These are phyloP conservation scores for Lasiodiplodia hormozganensis DNA, from an alignment of 2,329 filamentous ascomycete species.

Conservation along the genomic window DNA sequence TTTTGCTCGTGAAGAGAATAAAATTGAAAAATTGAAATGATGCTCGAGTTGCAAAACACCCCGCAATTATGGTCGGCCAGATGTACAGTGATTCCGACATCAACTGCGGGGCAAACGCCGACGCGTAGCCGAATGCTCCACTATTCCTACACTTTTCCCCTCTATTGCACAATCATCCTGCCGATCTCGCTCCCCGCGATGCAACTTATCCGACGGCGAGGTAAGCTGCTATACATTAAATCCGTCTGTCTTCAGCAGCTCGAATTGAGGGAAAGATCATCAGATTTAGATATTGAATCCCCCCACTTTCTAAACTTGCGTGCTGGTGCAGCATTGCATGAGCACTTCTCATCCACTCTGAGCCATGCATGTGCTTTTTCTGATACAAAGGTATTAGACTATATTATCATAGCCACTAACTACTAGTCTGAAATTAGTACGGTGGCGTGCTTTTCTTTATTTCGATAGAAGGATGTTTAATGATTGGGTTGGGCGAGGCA, in stretches of 20 bases:
- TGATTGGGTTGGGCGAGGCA: too few species aligned
- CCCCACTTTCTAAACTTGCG: too few species aligned
- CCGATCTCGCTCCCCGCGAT: neutral
- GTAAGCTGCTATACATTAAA: neutral
- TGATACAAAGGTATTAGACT: too few species aligned
- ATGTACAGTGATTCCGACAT: neutral
- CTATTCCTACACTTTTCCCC: constrained; percentile 13
- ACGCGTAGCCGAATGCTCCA: constrained; percentile 12
- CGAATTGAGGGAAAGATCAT: too few species aligned
- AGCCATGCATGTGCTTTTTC: too few species aligned
- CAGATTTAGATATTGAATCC: too few species aligned
- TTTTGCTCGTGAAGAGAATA: neutral
- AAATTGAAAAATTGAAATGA: neutral
- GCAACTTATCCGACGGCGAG: neutral
- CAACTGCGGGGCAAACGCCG: constrained; percentile 19
- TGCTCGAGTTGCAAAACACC: neutral
- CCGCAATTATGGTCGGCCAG: constrained; percentile 17
- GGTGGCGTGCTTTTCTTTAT: too few species aligned
- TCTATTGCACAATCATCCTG: constrained; percentile 7
- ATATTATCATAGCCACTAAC: too few species aligned
- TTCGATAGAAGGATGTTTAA: too few species aligned
- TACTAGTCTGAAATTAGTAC: too few species aligned
- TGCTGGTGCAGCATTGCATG: too few species aligned
- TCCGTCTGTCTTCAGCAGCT: neutral
- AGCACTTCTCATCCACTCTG: too few species aligned